Base-by-base conservation (phyloP, 371 early-diverging fungal genomes). In the Lichtheimia hyalospora region DNA sequence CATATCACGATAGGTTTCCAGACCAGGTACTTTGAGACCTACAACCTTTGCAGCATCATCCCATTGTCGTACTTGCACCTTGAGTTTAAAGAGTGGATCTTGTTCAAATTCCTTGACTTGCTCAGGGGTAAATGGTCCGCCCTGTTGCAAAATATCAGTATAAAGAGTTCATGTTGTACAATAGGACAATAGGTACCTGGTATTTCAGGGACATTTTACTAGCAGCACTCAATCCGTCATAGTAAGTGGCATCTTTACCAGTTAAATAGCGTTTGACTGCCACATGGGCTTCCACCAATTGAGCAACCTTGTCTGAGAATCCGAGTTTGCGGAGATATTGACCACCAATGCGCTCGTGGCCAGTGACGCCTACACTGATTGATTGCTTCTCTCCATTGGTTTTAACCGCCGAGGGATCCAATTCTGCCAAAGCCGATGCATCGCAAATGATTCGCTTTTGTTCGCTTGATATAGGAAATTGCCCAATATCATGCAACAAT, bases 401-500 rank as follows among this genome's bases (percentile, higher is more conserved):
- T n/a, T 16, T 42, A 5, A 27, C 48, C 14, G 62, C 59, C 43
- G 48, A 27, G n/a, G 67, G 63, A 44, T 67, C 75, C 4, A 67
- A 56, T 23, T 53, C 64, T n/a, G 52, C 43, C 10, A 69, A 21
- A 14, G 57, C 70, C 16, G 64, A 49, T 15, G 76, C 75, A 41
- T 77, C 70, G 27, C 68, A 76, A 1, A 79, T 61, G 75, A 82
- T 82, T 51, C 73, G 75, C 34, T 69, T 75, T n/a, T 75, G 73
- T 48, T 76, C 73, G 10, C 60, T 52, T 14, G 75, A 68, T 13
- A 79, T 69, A 34, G 78, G 68, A 48, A 84, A 82, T 40, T 82
- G 84, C 25, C 84, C 84, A 64, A 84, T 81, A 49, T 84, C 84
- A 60, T 82, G 84, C 24, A 84, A 70, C 10, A 84, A 63, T 15